These are phyloP conservation scores for Hypoxylon sp. DNA, from an alignment of 2,329 filamentous ascomycete species.

Conservation along the genomic window DNA sequence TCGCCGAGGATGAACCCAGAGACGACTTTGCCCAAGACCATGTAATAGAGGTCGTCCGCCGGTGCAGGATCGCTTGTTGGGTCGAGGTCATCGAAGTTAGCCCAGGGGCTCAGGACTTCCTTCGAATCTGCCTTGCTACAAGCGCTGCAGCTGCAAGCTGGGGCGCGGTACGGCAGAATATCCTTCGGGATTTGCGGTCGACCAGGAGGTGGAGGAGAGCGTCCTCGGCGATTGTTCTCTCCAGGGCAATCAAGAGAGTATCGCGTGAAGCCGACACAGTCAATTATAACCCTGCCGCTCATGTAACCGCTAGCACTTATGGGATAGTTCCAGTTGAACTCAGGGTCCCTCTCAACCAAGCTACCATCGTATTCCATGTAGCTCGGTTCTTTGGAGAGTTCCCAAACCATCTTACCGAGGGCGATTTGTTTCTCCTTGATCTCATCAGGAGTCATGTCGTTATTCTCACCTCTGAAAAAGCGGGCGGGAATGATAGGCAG, in stretches of 20 bases:
- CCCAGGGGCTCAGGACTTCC: constrained; percentile 54
- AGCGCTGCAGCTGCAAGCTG: constrained; percentile 60
- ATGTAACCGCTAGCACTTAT: constrained; percentile 51
- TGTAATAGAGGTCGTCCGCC: constrained; percentile 61
- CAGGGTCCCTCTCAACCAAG: constrained; percentile 54
- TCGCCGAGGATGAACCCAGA: constrained; percentile 63
- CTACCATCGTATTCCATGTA: constrained; percentile 64
- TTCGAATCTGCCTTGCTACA: constrained; percentile 52
- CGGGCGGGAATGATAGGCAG: constrained; percentile 60
- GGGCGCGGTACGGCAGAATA: constrained; percentile 58
- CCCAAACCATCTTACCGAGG: constrained; percentile 64
- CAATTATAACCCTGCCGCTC: constrained; percentile 61
- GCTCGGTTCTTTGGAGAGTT: constrained; percentile 61
- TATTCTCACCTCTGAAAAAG: constrained; percentile 59
- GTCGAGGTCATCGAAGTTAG: constrained; percentile 60
- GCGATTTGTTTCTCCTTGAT: constrained; percentile 58
- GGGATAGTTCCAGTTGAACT: constrained; percentile 47
- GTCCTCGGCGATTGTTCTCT: constrained; percentile 20
- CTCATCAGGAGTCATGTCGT: constrained; percentile 48
- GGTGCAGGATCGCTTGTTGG: constrained; percentile 57
- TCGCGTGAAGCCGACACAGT: constrained; percentile 60
- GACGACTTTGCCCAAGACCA: constrained; percentile 61
- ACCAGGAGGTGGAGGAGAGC: constrained; percentile 9
- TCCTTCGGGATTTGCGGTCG: constrained; percentile 50
- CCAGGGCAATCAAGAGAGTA: constrained; percentile 53